Conservation (phyloP, 352 stramenopile species). For the Sclerospora graminicola region DNA sequence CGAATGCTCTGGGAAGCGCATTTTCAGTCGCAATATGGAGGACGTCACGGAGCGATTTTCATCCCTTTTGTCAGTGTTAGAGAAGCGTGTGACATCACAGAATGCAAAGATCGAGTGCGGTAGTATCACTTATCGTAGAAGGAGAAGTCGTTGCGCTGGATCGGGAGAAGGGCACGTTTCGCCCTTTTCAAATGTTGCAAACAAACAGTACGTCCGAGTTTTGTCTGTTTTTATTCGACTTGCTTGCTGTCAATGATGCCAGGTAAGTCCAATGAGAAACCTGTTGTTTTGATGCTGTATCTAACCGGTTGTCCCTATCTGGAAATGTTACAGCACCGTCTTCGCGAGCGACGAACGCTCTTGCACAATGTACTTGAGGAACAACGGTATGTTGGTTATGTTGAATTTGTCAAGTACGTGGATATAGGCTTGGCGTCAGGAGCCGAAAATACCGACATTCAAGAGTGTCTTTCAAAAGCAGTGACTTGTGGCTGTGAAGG, state of each 20-base stretch:
- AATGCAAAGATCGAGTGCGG: slow-evolving; percentile 4
- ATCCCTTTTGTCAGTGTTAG: slow-evolving; percentile 37
- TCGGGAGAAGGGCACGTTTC: slow-evolving; percentile 30
- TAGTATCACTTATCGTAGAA: slow-evolving; percentile 49
- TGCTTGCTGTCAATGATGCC: slow-evolving; percentile 41
- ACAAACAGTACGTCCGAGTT: slow-evolving; percentile 62
- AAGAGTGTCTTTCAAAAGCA: slow-evolving; percentile 31
- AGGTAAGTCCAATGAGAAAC: no score
- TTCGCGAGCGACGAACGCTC: slow-evolving; percentile 33
- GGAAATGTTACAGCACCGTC: slow-evolving; percentile 14
- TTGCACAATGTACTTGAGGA: slow-evolving; percentile 28
- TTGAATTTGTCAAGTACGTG: slow-evolving; percentile 55
- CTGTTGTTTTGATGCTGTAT: no score
- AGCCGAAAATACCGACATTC: slow-evolving; percentile 11
- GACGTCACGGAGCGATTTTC: slow-evolving; percentile 61
- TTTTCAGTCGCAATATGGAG: slow-evolving; percentile 84
- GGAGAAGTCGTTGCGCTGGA: slow-evolving; percentile 71
- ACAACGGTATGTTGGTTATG: slow-evolving; percentile 22
- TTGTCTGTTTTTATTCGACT: slow-evolving; percentile 71
- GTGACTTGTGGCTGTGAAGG: slow-evolving; percentile 64
- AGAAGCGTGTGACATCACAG: slow-evolving; percentile 13
- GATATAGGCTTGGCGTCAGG: slow-evolving; percentile 27
- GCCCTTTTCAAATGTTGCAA: slow-evolving; percentile 73
- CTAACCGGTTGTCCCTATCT: no score
- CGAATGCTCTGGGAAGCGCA: slow-evolving; percentile 14